Evolutionary conservation across 805 yeast species (phyloP).

Genomic region (Wickerhamiella vanderwaltii): DNA sequence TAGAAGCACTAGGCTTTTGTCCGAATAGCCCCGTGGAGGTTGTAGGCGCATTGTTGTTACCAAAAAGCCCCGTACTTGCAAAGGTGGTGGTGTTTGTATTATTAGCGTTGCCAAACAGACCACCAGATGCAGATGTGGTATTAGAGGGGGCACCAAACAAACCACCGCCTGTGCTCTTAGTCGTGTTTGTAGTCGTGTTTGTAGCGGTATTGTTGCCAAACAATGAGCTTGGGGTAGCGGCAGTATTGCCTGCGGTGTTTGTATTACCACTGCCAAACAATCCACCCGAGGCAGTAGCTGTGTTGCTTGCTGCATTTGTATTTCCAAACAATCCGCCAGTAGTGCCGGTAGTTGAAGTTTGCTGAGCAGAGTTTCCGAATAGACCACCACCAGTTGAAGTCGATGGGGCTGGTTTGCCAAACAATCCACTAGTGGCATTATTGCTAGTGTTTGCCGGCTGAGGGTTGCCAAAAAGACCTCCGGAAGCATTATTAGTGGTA

Average conservation of each 20-base stretch:
- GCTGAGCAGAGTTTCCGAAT: not conserved
- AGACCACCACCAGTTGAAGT: not conserved
- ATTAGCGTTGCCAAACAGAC: constrained; percentile 26
- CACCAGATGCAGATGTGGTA: constrained; percentile 9
- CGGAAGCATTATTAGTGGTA: no score
- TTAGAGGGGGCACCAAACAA: not conserved
- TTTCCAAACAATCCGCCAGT: constrained; percentile 21
- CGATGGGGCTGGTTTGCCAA: not conserved
- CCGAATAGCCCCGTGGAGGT: constrained; percentile 1
- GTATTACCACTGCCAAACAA: constrained; percentile 23
- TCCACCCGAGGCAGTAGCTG: constrained; percentile 22
- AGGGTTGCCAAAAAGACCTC: constrained; percentile 22
- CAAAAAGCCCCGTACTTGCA: constrained; percentile 2
- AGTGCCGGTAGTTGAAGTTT: not conserved
- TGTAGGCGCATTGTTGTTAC: not conserved
- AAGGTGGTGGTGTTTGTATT: constrained; percentile 11
- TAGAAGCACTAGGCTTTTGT: not conserved
- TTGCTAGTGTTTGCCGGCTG: not conserved
- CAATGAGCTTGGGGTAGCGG: constrained; percentile 14
- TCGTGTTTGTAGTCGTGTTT: constrained; percentile 13
- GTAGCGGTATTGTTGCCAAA: constrained; percentile 9
- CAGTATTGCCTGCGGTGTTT: constrained; percentile 13
- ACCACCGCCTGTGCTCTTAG: constrained; percentile 15
- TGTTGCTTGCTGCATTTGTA: not conserved
- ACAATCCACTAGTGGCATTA: not conserved